These are phyloP conservation scores for Sideroxylon spinosum DNA, from an alignment of 179 eudicot species.

Conservation along the genomic window DNA sequence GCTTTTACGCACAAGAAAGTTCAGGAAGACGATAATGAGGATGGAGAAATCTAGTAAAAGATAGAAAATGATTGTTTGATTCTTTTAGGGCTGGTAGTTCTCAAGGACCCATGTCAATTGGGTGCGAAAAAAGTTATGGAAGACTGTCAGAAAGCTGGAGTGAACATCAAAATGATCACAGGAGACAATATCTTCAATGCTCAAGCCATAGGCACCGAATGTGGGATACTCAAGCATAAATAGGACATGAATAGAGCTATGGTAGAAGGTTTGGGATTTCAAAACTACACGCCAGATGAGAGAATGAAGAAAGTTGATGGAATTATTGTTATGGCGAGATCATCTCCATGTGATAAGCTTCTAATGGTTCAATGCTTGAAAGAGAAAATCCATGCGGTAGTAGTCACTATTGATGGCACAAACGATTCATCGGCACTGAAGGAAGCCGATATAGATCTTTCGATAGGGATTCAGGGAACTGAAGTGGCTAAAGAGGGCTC, in stretches of 20 bases:
- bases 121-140: slow-evolving; percentile 22
- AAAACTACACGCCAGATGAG: slow-evolving; percentile 60
- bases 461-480: slow-evolving; percentile 46
- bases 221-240: slow-evolving; percentile 54
- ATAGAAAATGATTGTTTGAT: slow-evolving; percentile 27
- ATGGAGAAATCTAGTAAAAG: background rate
- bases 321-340: slow-evolving; percentile 45
- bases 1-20: slow-evolving; percentile 43
- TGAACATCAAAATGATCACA: no score
- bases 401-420: slow-evolving; percentile 44
- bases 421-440: slow-evolving; percentile 44
- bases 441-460: slow-evolving; percentile 49
- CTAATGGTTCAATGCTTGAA: slow-evolving; percentile 43
- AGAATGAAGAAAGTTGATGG: slow-evolving; percentile 35
- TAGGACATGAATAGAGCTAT: slow-evolving; percentile 56
- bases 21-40: background rate
- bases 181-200: slow-evolving; percentile 59
- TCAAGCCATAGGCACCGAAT: slow-evolving; percentile 47
- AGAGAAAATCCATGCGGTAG: slow-evolving; percentile 41
- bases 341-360: slow-evolving; percentile 45
- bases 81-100: slow-evolving; percentile 24
- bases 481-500: slow-evolving; percentile 48
- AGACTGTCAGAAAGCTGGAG: no score
- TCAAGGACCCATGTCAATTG: slow-evolving; percentile 50
- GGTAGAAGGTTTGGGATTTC: slow-evolving; percentile 57